Evolutionary conservation across 148 eudicot genomes (phyloP).

Genomic region (Camellia granthamiana): DNA sequence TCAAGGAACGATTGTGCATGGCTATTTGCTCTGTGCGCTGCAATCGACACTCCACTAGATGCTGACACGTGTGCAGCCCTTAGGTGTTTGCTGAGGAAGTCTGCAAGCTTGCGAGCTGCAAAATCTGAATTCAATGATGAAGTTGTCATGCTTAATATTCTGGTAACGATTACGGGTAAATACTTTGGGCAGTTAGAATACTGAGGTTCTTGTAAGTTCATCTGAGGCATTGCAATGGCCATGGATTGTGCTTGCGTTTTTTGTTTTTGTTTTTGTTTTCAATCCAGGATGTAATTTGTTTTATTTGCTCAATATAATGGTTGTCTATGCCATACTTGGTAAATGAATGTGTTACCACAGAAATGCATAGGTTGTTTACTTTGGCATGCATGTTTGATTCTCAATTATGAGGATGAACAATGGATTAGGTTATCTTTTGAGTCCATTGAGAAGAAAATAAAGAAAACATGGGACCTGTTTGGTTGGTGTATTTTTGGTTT

Average conservation of each 20-base stretch:
- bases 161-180: constrained; percentile 66
- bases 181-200: constrained; percentile 72
- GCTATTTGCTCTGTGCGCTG: constrained; percentile 82
- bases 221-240: not conserved
- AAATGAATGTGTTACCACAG: too few species aligned
- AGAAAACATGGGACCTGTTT: too few species aligned
- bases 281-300: not conserved
- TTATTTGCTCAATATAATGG: too few species aligned
- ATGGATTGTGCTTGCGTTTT: not conserved
- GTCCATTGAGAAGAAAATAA: too few species aligned
- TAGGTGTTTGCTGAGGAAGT: constrained; percentile 70
- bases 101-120: constrained; percentile 63
- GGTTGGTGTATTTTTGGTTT: too few species aligned
- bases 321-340: too few species aligned
- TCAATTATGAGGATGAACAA: too few species aligned
- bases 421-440: too few species aligned
- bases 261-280: not conserved
- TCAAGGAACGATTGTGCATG: constrained; percentile 57
- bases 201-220: constrained; percentile 4
- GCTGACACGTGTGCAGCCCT: constrained; percentile 80
- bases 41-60: constrained; percentile 70
- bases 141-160: constrained; percentile 68
- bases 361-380: too few species aligned
- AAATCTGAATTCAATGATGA: constrained; percentile 73
- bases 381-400: too few species aligned